phyloP scores from a whole-genome alignment of 306 rosid genomes.

The Fagus crenata region DNA sequence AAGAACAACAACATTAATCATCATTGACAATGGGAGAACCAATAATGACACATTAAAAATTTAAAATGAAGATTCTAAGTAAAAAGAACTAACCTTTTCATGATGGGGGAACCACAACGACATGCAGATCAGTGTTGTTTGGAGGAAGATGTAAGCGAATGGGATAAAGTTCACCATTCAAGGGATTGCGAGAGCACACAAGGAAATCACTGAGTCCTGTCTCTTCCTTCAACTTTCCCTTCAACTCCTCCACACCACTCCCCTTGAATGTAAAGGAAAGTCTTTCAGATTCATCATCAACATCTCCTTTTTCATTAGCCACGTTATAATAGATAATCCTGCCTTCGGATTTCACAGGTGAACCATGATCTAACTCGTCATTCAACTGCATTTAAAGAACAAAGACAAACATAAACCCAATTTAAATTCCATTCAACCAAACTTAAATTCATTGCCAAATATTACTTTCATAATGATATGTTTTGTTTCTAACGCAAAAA shows the following conservation, averaged over 20 bases:
- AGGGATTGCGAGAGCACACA: conserved; percentile 74
- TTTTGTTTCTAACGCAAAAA: neutral
- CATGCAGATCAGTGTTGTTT: conserved; percentile 60
- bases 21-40: too few relatives aligned
- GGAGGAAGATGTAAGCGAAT: conserved; percentile 89
- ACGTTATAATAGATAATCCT: conserved; percentile 60
- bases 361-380: neutral
- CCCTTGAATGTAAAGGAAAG: conserved; percentile 61
- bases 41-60: neutral
- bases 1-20: too few relatives aligned
- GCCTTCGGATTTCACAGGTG: conserved; percentile 48
- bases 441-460: neutral
- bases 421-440: neutral
- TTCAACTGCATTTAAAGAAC: conserved; percentile 28
- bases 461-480: neutral
- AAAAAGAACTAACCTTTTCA: conserved; percentile 32
- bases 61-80: neutral
- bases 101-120: conserved; percentile 62
- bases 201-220: conserved; percentile 47
- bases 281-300: conserved; percentile 33
- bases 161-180: conserved; percentile 71
- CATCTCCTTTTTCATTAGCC: conserved; percentile 58
- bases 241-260: conserved; percentile 51
- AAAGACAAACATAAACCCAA: neutral
- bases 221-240: conserved; percentile 52